phyloP scores from a whole-genome alignment of 352 stramenopile species.

The Chrysophaeum taylorii region DNA sequence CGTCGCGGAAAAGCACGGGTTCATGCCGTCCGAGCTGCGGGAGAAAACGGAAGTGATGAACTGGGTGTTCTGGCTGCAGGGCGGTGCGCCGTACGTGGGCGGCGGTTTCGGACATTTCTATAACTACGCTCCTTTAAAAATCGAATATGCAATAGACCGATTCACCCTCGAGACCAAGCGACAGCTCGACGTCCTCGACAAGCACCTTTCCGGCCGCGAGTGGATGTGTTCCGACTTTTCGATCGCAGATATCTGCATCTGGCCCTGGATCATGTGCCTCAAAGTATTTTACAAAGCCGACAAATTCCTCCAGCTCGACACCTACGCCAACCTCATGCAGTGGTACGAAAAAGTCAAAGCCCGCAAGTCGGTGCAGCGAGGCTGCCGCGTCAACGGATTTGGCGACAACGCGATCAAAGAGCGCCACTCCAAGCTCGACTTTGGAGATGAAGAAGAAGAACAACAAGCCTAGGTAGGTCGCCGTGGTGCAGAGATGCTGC shows the following conservation, averaged over 20 bases:
- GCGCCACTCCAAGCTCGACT: constrained; percentile 10
- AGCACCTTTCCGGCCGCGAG: constrained; percentile 41
- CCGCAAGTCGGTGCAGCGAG: constrained; percentile 21
- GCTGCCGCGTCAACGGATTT: constrained; percentile 15
- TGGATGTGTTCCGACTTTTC: constrained; percentile 54
- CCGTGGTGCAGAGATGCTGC: too few relatives aligned
- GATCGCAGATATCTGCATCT: constrained; percentile 57
- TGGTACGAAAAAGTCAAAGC: constrained; percentile 17
- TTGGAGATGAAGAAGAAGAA: too few relatives aligned
- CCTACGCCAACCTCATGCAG: constrained; percentile 20
- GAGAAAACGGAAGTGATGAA: constrained; percentile 45
- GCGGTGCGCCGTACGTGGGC: constrained; percentile 32
- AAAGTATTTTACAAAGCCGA: constrained; percentile 11
- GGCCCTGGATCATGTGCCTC: constrained; percentile 38
- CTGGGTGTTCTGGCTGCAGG: constrained; percentile 63
- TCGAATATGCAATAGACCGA: constrained; percentile 50
- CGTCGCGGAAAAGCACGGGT: constrained; percentile 49
- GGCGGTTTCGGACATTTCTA: constrained; percentile 53
- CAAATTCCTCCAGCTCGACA: constrained; percentile 19
- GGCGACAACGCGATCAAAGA: not conserved
- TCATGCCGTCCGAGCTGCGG: constrained; percentile 39
- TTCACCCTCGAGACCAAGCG: constrained; percentile 59
- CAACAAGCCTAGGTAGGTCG: too few relatives aligned
- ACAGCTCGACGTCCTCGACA: constrained; percentile 52
- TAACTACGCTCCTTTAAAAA: constrained; percentile 46